Evolutionary conservation across 202 grass and related monocot genomes (phyloP).

Genomic region (Carex arenaria): DNA sequence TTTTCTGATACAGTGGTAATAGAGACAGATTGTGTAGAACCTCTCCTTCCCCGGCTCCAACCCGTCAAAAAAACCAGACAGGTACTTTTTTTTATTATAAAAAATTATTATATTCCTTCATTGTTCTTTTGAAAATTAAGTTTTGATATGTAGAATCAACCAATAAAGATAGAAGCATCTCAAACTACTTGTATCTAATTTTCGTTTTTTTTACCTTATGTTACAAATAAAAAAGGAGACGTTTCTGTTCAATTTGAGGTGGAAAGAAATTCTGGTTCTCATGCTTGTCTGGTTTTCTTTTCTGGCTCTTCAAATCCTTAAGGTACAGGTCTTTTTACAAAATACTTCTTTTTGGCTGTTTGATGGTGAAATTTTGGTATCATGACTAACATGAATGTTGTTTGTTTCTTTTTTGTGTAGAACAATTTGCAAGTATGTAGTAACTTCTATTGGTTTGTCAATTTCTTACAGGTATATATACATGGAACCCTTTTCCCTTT

Average conservation of each 20-base stretch:
- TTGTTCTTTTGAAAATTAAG: constrained; percentile 14
- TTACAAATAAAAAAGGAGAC: constrained; percentile 43
- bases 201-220: background rate
- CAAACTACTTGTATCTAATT: background rate
- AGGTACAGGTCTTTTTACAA: constrained; percentile 33
- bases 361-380: background rate
- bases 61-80: constrained; percentile 46
- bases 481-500: background rate
- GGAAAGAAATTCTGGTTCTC: constrained; percentile 68
- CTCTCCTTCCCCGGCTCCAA: constrained; percentile 54
- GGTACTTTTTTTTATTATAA: constrained; percentile 29
- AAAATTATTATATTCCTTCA: background rate
- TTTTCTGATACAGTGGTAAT: constrained; percentile 43
- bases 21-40: constrained; percentile 41
- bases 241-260: constrained; percentile 73
- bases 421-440: constrained; percentile 72
- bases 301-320: constrained; percentile 73
- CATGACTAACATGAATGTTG: background rate
- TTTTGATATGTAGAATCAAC: background rate
- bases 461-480: constrained; percentile 83
- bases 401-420: constrained; percentile 32
- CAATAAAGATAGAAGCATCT: background rate
- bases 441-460: constrained; percentile 72
- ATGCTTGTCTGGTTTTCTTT: constrained; percentile 69
- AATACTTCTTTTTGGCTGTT: background rate